Base-by-base conservation (phyloP, 495 filamentous ascomycete genomes). In the Zalerion maritima region DNA sequence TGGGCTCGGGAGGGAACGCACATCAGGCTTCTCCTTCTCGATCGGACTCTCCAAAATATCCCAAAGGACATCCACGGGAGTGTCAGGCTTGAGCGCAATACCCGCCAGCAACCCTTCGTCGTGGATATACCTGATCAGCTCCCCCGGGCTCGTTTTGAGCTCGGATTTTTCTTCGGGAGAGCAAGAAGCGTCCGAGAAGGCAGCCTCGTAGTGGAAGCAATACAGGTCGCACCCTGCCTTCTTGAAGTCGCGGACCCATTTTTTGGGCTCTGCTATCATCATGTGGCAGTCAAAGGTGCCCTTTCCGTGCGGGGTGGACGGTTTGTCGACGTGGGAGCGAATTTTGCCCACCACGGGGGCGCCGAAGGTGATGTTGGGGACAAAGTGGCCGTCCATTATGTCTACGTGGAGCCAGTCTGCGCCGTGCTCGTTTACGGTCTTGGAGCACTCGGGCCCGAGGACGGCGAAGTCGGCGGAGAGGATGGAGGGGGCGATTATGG, bases 121-220 rank as follows among this genome's bases (percentile, higher is more conserved):
- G 55, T 97, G 89, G 38, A 97, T 89, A 42, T 81, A 89, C 38
- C 67, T 69, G 45, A 96, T 83, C 47, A 97, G 58, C 49, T 91
- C 79, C 41, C 71, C 71, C 6, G 89, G 87, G 40, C 55, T 77
- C 6, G 89, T 96, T 30, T 64, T 69, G 21, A 50, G 52, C 21
- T 75, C 73, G 4, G 71, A 69, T 28, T 56, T 67, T 22, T 61
- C 72, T 32, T 77, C 70, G 26, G 85, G 84, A 21, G 68, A 66
- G 51, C 81, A 78, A 38, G 89, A 85, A 7, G 82, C 83, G 28
- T 80, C 79, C 21, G 80, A 86, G 42, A 82, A 66, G 27, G 89
- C 91, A n/a, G 89, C 89, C 60, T 97, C 89, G 57, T 96, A 94
- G 62, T 97, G 89, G 65, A 97, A 97, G 66, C 87, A 94, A 64